A percentile compares a stretch with the other conserved stretches of the same genome.
phyloP scores from a whole-genome alignment of 2,329 filamentous ascomycete genomes.

The Parafenestella ontariensis region DNA sequence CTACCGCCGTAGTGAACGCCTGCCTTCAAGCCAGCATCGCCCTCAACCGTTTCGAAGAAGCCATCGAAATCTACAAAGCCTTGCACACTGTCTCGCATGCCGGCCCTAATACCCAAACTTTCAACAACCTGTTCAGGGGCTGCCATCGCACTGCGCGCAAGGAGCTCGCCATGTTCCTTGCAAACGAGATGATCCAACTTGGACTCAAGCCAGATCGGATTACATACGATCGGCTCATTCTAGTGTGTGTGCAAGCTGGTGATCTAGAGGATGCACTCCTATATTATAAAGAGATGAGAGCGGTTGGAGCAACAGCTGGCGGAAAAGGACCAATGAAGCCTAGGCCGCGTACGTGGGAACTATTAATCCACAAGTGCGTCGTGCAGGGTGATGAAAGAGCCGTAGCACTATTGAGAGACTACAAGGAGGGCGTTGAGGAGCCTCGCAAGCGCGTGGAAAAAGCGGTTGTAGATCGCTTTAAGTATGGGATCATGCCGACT shows the following conservation, averaged over 20 bases:
- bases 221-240: constrained; percentile 69
- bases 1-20: constrained; percentile 59
- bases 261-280: constrained; percentile 56
- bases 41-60: constrained; percentile 55
- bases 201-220: constrained; percentile 61
- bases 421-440: constrained; percentile 17
- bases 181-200: constrained; percentile 66
- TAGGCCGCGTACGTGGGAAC: constrained; percentile 25
- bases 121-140: constrained; percentile 65
- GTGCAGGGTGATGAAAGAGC: constrained; percentile 23
- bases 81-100: constrained; percentile 60
- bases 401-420: constrained; percentile 26
- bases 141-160: constrained; percentile 55
- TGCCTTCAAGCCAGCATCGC: constrained; percentile 61
- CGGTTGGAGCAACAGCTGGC: constrained; percentile 8
- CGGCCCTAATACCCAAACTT: constrained; percentile 61
- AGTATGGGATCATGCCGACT: constrained; percentile 9
- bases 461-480: constrained; percentile 21
- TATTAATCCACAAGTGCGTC: constrained; percentile 17
- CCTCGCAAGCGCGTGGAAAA: constrained; percentile 17
- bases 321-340: constrained; percentile 15
- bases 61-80: constrained; percentile 67
- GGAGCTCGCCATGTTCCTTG: constrained; percentile 66
- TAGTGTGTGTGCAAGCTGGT: constrained; percentile 58
- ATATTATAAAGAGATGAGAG: constrained; percentile 60